Evolutionary conservation across 257 asterid genomes (phyloP).

Genomic region (Solanum tarapatanum): DNA sequence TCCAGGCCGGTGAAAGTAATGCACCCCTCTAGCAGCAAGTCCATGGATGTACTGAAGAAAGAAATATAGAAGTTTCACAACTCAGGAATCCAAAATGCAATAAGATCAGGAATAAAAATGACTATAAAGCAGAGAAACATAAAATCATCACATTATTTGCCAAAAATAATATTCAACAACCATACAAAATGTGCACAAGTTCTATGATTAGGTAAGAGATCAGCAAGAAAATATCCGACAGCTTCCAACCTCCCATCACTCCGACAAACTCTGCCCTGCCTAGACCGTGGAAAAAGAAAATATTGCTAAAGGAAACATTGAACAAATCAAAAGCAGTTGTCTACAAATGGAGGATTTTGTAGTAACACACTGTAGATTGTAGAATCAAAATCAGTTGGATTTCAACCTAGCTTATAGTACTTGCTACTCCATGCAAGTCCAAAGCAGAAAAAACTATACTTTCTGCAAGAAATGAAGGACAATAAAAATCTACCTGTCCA

Average conservation of each 20-base stretch:
- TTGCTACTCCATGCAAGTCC: not conserved
- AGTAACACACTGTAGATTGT: not conserved
- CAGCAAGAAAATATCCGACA: not conserved
- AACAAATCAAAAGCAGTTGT: not conserved
- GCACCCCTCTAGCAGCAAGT: constrained; percentile 68
- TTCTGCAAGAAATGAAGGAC: not conserved
- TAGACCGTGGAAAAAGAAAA: not conserved
- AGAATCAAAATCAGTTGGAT: not conserved
- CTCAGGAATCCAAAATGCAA: constrained; percentile 1
- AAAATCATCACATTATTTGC: not conserved
- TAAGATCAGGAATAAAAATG: not conserved
- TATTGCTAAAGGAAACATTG: not conserved
- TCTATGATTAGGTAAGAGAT: not conserved
- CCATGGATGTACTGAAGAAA: constrained; percentile 57
- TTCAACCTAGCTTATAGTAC: not conserved
- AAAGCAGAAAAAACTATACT: not conserved
- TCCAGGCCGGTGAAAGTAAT: constrained; percentile 70
- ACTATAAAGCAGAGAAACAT: not conserved
- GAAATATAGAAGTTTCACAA: not conserved
- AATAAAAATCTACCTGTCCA: not conserved
- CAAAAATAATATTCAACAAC: not conserved
- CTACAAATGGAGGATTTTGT: not conserved
- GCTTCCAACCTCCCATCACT: not conserved
- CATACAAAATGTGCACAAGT: not conserved
- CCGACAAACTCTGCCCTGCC: not conserved